phyloP scores from a whole-genome alignment of 1,139 yeast species.

The Debaryomycetaceae sp. region DNA sequence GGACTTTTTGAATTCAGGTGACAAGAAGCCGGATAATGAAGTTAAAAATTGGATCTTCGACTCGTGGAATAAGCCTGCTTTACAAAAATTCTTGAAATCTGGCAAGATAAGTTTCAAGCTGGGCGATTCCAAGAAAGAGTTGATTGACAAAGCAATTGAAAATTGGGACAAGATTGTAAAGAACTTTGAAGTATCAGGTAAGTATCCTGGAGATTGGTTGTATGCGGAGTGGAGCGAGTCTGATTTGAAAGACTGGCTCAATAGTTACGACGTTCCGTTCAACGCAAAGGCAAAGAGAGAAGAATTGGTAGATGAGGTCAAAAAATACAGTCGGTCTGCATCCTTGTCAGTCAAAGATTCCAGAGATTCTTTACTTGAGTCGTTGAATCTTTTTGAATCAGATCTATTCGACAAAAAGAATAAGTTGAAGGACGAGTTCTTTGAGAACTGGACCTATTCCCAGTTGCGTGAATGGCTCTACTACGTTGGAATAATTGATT shows the following conservation, averaged over 20 bases:
- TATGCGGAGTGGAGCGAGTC: conserved; percentile 45
- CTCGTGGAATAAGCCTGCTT: conserved; percentile 41
- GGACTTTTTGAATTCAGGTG: conserved; percentile 13
- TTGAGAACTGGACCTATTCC: conserved; percentile 36
- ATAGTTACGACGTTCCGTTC: conserved; percentile 40
- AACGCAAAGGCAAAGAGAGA: conserved; percentile 36
- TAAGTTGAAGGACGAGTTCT: conserved; percentile 40
- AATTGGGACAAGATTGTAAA: conserved; percentile 36
- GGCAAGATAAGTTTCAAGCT: conserved; percentile 29
- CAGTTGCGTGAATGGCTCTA: conserved; percentile 32
- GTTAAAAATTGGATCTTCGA: conserved; percentile 43
- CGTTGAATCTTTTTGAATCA: conserved; percentile 31
- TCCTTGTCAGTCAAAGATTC: conserved; percentile 31
- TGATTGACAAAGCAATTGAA: conserved; percentile 33
- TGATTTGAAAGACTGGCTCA: conserved; percentile 46
- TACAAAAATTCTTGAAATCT: conserved; percentile 33
- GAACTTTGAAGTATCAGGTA: conserved; percentile 35
- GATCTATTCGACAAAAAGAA: conserved; percentile 39
- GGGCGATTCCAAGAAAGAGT: conserved; percentile 26
- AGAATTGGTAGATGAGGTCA: conserved; percentile 40
- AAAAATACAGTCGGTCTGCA: conserved; percentile 39
- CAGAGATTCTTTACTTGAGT: conserved; percentile 35
- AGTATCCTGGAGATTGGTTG: conserved; percentile 50
- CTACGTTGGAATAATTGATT: conserved; percentile 22
- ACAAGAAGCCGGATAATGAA: conserved; percentile 1